These are phyloP conservation scores for Russula abietina DNA, from an alignment of 768 basidiomycete species.

Conservation along the genomic window DNA sequence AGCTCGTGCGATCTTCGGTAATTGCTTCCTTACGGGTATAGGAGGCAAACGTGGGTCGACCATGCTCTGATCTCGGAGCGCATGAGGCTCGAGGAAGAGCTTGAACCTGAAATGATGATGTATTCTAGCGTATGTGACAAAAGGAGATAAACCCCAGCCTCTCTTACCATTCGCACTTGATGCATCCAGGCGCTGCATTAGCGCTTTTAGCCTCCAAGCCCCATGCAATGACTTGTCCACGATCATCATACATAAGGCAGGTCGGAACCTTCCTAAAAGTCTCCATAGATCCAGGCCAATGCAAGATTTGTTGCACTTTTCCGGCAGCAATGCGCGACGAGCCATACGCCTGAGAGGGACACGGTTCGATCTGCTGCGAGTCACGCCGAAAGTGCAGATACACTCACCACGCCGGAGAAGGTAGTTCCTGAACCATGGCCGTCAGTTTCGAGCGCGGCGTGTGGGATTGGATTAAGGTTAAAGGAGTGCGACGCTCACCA, in stretches of 20 bases:
- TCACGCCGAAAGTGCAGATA: neutral
- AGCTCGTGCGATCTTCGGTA: slow-evolving; percentile 7
- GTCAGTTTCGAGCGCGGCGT: slow-evolving; percentile 13
- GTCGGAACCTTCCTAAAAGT: slow-evolving; percentile 82
- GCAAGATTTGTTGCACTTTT: slow-evolving; percentile 74
- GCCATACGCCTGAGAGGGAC: slow-evolving; percentile 60
- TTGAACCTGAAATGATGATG: slow-evolving; percentile 56
- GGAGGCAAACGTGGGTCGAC: slow-evolving; percentile 75
- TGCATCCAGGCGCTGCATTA: slow-evolving; percentile 54
- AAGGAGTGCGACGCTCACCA: slow-evolving; percentile 40
- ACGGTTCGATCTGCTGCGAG: neutral
- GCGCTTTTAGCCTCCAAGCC: slow-evolving; percentile 84
- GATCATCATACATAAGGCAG: slow-evolving; percentile 73
- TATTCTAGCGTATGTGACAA: neutral
- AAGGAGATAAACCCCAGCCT: slow-evolving; percentile 9
- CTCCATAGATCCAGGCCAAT: slow-evolving; percentile 82
- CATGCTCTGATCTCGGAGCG: slow-evolving; percentile 61
- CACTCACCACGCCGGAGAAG: slow-evolving; percentile 80
- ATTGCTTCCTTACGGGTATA: slow-evolving; percentile 54
- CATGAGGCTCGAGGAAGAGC: slow-evolving; percentile 77
- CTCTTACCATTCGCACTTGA: slow-evolving; percentile 49
- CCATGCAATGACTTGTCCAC: slow-evolving; percentile 73
- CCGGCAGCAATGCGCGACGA: slow-evolving; percentile 79
- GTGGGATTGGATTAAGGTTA: neutral
- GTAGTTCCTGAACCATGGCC: slow-evolving; percentile 56